Evolutionary conservation across 106 monocot genomes (phyloP).

Genomic region (Gastrodia elata): DNA sequence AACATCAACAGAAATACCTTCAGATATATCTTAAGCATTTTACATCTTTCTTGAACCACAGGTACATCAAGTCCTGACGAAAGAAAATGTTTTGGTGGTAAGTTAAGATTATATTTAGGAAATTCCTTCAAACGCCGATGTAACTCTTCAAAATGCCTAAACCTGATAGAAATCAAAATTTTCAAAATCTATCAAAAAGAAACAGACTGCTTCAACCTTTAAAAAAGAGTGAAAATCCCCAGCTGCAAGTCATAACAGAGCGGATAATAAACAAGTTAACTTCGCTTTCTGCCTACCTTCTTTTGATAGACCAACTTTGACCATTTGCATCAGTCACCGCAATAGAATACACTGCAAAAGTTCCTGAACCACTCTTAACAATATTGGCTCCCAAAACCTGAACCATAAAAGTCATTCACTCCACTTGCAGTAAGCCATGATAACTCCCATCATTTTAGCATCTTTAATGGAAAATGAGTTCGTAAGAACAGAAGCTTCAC

Average conservation of each 20-base stretch:
- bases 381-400: constrained; percentile 84
- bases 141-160: constrained; percentile 92
- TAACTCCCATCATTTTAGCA: neutral
- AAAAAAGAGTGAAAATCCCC: neutral
- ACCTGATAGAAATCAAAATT: constrained; percentile 35
- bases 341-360: constrained; percentile 89
- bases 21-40: constrained; percentile 78
- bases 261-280: neutral
- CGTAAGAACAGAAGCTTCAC: constrained; percentile 16
- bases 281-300: constrained; percentile 43
- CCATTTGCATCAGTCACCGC: constrained; percentile 84
- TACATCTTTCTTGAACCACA: constrained; percentile 85
- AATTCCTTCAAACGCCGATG: constrained; percentile 89
- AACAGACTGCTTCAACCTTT: neutral
- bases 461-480: neutral
- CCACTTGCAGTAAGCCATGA: constrained; percentile 4
- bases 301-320: constrained; percentile 92
- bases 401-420: constrained; percentile 8
- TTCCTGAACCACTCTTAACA: constrained; percentile 88
- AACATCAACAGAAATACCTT: constrained; percentile 40
- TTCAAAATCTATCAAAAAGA: constrained; percentile 13
- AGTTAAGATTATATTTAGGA: constrained; percentile 73
- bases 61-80: constrained; percentile 79
- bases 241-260: neutral
- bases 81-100: constrained; percentile 92